phyloP scores from a whole-genome alignment of 306 rosid genomes.

The Carpinus viminea region DNA sequence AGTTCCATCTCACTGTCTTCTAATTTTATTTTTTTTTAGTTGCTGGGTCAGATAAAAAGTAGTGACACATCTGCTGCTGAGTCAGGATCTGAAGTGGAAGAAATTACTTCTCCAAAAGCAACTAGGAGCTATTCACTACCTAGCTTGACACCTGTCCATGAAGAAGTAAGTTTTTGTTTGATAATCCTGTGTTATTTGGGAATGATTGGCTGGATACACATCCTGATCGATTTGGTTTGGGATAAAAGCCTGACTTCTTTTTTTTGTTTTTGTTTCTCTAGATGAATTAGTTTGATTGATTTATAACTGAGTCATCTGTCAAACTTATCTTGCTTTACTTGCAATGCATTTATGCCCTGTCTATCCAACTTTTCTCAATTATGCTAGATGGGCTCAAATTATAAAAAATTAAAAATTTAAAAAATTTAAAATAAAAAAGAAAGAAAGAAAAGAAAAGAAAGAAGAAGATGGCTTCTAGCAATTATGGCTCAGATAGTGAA shows the following conservation, averaged over 20 bases:
- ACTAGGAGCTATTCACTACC: constrained; percentile 54
- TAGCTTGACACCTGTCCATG: constrained; percentile 77
- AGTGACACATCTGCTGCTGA: constrained; percentile 91
- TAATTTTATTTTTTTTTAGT: constrained; percentile 21
- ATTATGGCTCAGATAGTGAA: background rate
- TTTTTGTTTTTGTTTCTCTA: background rate
- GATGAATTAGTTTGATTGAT: background rate
- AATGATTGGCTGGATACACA: background rate
- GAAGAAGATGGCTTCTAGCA: background rate
- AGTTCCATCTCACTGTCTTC: constrained; percentile 6
- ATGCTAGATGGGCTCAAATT: background rate
- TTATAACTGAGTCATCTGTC: background rate
- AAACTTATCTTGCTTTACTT: background rate
- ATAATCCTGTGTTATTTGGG: background rate
- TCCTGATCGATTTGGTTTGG: constrained; percentile 1
- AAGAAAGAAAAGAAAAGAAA: too few relatives aligned
- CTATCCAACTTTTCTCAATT: background rate
- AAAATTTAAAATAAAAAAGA: too few relatives aligned
- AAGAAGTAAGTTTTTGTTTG: constrained; percentile 63
- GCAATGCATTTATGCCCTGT: background rate
- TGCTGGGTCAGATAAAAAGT: constrained; percentile 54
- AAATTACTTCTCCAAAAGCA: constrained; percentile 75
- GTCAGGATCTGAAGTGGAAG: constrained; percentile 94
- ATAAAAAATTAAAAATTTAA: too few relatives aligned
- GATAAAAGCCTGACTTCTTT: background rate